phyloP scores from a whole-genome alignment of 257 asterid genomes.

The Linderniella brevidens region DNA sequence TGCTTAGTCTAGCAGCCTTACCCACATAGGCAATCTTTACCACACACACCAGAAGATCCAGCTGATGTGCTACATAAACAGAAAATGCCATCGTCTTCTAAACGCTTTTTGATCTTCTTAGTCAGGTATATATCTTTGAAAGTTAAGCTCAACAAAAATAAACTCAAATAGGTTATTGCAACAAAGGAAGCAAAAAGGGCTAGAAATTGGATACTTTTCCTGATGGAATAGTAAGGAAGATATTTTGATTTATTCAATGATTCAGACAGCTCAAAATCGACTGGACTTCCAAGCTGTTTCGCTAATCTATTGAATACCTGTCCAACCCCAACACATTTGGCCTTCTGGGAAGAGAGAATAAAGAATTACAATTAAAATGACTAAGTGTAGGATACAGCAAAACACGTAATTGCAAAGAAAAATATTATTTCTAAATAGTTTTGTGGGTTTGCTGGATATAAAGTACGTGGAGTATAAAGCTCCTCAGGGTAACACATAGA shows the following conservation, averaged over 20 bases:
- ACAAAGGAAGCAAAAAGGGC: conserved; percentile 1
- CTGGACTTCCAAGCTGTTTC: conserved; percentile 52
- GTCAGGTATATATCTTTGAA: conserved; percentile 60
- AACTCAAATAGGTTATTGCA: neutral
- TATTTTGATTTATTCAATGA: conserved; percentile 47
- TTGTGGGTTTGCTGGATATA: no score
- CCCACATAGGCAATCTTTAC: conserved; percentile 85
- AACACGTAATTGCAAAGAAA: no score
- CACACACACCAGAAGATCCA: conserved; percentile 69
- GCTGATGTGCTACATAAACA: conserved; percentile 64
- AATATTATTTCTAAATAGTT: no score
- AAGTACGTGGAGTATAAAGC: no score
- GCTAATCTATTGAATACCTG: conserved; percentile 45
- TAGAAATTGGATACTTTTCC: conserved; percentile 68
- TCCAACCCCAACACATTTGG: conserved; percentile 23
- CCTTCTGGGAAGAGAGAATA: conserved; percentile 6
- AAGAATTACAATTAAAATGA: neutral
- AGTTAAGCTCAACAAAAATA: conserved; percentile 26
- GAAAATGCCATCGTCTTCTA: conserved; percentile 75
- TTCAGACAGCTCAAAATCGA: conserved; percentile 87
- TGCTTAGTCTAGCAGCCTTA: conserved; percentile 15
- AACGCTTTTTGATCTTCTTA: conserved; percentile 64
- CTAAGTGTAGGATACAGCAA: no score
- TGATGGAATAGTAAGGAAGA: conserved; percentile 50
- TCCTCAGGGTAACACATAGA: no score